Evolutionary conservation across 106 monocot species (phyloP).

Genomic region (Dendrobium huoshanense): DNA sequence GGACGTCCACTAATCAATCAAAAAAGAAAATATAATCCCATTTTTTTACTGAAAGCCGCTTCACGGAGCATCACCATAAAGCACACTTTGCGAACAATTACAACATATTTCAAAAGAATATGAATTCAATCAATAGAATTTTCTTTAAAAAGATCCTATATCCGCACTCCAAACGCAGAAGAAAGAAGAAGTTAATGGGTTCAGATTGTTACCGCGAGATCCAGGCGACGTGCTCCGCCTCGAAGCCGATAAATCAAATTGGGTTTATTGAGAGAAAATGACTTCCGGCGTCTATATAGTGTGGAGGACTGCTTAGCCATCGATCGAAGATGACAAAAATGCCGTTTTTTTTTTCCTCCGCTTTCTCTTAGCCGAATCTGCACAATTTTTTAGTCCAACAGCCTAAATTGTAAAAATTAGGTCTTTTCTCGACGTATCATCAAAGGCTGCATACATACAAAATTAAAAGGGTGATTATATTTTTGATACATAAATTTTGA

Average conservation of each 20-base stretch:
- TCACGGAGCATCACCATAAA: neutral
- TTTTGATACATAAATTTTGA: too few relatives aligned
- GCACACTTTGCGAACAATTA: neutral
- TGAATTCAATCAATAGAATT: neutral
- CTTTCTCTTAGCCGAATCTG: too few relatives aligned
- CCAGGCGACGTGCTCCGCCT: neutral
- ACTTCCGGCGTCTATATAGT: neutral
- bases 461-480: too few relatives aligned
- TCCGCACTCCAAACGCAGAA: too few relatives aligned
- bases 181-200: too few relatives aligned
- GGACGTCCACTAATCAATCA: neutral
- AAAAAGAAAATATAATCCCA: neutral
- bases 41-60: neutral
- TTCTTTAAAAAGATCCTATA: neutral
- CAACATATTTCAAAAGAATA: neutral
- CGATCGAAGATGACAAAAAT: neutral
- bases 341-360: too few relatives aligned
- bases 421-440: too few relatives aligned
- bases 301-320: neutral
- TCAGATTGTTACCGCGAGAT: too few relatives aligned
- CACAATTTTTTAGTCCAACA: too few relatives aligned
- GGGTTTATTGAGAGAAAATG: neutral
- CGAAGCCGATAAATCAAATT: neutral
- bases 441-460: too few relatives aligned
- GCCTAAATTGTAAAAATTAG: too few relatives aligned